Evolutionary conservation across 1,139 yeast species (phyloP).

Genomic region (Taphrina wiesneri): DNA sequence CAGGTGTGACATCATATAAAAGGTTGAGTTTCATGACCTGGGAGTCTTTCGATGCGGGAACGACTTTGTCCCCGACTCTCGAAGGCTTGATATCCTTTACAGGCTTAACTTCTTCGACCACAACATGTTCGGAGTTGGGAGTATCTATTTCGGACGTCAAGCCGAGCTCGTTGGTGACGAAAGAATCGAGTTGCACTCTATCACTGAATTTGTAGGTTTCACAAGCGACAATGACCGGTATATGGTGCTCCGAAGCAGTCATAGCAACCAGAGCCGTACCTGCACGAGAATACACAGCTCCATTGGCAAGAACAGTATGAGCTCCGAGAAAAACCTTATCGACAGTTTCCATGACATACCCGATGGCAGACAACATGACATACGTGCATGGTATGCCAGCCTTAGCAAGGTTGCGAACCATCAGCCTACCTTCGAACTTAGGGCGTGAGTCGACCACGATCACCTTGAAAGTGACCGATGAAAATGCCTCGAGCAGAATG

Average conservation of each 20-base stretch:
- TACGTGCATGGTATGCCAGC: slow-evolving; percentile 68
- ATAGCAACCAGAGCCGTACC: slow-evolving; percentile 94
- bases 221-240: slow-evolving; percentile 93
- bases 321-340: slow-evolving; percentile 94
- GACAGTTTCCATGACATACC: slow-evolving; percentile 75
- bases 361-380: slow-evolving; percentile 73
- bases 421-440: slow-evolving; percentile 82
- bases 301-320: slow-evolving; percentile 94
- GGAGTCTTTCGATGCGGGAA: slow-evolving; percentile 30
- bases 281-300: slow-evolving; percentile 86
- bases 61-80: background rate
- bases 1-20: slow-evolving; percentile 92
- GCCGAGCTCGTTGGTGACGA: slow-evolving; percentile 87
- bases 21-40: slow-evolving; percentile 76
- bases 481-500: slow-evolving; percentile 69
- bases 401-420: slow-evolving; percentile 63
- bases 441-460: slow-evolving; percentile 95
- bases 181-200: slow-evolving; percentile 92
- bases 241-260: slow-evolving; percentile 82
- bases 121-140: slow-evolving; percentile 41
- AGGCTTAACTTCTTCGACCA: slow-evolving; percentile 37
- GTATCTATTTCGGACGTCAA: slow-evolving; percentile 65
- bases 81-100: slow-evolving; percentile 1
- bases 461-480: slow-evolving; percentile 71
- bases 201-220: slow-evolving; percentile 94